Base-by-base conservation (phyloP, 345 rosid genomes). In the Populus davidiana region DNA sequence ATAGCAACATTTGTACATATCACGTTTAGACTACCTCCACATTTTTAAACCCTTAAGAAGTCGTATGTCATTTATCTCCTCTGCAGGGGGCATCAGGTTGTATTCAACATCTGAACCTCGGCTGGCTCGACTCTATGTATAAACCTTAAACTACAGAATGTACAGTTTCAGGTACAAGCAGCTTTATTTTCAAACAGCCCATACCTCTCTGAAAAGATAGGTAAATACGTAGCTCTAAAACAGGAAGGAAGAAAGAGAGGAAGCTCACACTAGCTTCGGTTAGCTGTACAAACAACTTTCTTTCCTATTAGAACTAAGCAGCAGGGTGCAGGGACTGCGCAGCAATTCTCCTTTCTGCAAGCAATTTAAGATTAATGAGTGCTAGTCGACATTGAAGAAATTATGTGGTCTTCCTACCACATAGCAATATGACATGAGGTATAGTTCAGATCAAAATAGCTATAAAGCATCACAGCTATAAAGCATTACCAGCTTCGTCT, bases 341-440 rank as follows among this genome's bases (percentile, higher is more conserved):
- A 10, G 64, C 86, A 75, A 88, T 86, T 83, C 94, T 87, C 87
- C 85, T 83, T 73, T 88, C 94, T 90, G 91, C 84, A 78, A 70
- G 80, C 29, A 81, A 44, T 70, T 38, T 20, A 69, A 25, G 35
- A 43, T 21, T 39, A 43, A 39, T 59, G 64, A 23, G 64, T 10
- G 27, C 64, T 10, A n/a, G 25, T 23, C 23, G 29, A 23, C 16
- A 59, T 2, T 6, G 31, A 59, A 23, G 63, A 33, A 66, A 41
- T 59, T 59, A 6, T 23, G 23, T 59, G 29, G 16, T 59, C 63
- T n/a, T n/a, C 10, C 29, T 59, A 59, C 27, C 27, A n/a, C 29
- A 59, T 59, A 27, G 64, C 64, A 59, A 25, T 25, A 59, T n/a
- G 29, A n/a, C 50, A 59, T 25, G 23, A n/a, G 64, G 23, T 9